Evolutionary conservation across 2,329 filamentous ascomycete species (phyloP).

Genomic region (Ramularia collo-cygni): DNA sequence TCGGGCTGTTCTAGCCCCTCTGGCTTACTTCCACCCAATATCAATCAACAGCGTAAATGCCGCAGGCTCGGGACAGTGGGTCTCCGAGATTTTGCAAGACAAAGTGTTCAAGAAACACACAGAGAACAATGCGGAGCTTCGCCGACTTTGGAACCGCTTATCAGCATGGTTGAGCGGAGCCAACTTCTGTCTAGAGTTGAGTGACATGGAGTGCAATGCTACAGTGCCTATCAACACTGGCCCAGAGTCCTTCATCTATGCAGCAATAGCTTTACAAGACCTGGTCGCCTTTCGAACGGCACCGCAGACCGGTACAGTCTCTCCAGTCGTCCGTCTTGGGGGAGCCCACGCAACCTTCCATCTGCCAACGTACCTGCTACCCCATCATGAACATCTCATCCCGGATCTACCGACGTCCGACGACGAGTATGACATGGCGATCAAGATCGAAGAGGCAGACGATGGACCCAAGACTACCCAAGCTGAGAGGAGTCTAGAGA

Average conservation of each 20-base stretch:
- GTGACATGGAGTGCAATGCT: constrained; percentile 39
- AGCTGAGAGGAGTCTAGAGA: constrained; percentile 34
- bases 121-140: constrained; percentile 38
- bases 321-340: constrained; percentile 45
- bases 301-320: constrained; percentile 37
- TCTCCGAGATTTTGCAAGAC: constrained; percentile 41
- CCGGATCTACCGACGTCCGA: constrained; percentile 35
- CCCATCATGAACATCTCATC: constrained; percentile 49
- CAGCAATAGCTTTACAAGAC: constrained; percentile 40
- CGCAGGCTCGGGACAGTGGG: constrained; percentile 46
- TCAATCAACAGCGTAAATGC: constrained; percentile 45
- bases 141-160: constrained; percentile 41
- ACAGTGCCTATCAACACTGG: constrained; percentile 44
- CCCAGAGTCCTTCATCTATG: constrained; percentile 39
- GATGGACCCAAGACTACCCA: constrained; percentile 39
- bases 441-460: constrained; percentile 37
- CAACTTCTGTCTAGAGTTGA: constrained; percentile 46
- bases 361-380: constrained; percentile 45
- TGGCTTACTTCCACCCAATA: constrained; percentile 49
- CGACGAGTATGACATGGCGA: constrained; percentile 29
- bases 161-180: constrained; percentile 46
- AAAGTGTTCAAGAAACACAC: constrained; percentile 47
- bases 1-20: constrained; percentile 41
- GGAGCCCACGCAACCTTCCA: constrained; percentile 45
- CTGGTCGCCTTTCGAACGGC: constrained; percentile 45